These are phyloP conservation scores for Pythium aristosporum DNA, from an alignment of 352 stramenopile species.

Conservation along the genomic window DNA sequence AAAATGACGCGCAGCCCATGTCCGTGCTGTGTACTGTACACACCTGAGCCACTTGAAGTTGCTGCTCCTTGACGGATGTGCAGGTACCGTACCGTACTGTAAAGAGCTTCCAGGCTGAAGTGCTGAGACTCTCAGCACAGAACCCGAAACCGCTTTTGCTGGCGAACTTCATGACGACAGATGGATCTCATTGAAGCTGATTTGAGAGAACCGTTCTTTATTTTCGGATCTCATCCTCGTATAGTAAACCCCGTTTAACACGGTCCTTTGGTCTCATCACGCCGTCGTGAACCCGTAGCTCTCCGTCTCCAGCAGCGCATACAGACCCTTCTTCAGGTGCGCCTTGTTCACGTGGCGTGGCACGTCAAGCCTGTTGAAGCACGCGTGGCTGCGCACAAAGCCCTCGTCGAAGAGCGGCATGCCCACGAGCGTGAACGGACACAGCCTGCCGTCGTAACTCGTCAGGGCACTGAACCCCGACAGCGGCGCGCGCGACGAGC, in stretches of 20 bases:
- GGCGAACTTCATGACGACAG: no score
- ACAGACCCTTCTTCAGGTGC: slow-evolving; percentile 58
- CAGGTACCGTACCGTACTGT: not conserved
- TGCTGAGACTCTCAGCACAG: no score
- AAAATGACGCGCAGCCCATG: no score
- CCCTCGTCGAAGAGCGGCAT: slow-evolving; percentile 30
- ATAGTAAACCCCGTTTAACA: not conserved
- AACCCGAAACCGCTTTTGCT: no score
- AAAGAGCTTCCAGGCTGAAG: not conserved
- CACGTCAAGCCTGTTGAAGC: slow-evolving; percentile 91
- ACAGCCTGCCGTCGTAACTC: slow-evolving; percentile 78
- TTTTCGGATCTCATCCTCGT: no score
- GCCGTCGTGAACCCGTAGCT: slow-evolving; percentile 59
- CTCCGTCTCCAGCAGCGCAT: slow-evolving; percentile 49
- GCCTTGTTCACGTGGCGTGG: slow-evolving; percentile 89
- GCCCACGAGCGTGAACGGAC: slow-evolving; percentile 72
- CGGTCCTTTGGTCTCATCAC: slow-evolving; percentile 7
- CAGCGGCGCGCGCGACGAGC: slow-evolving; percentile 73
- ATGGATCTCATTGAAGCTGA: no score
- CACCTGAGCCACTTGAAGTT: slow-evolving; percentile 2
- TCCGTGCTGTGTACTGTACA: not conserved
- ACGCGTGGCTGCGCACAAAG: slow-evolving; percentile 49
- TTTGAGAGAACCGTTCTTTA: no score
- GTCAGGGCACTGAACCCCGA: slow-evolving; percentile 71
- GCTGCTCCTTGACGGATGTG: not conserved